Evolutionary conservation across 257 asterid species (phyloP), one percentile per base, ranked within the genome.

Genomic region (Solanum bulbocastanum): DNA sequence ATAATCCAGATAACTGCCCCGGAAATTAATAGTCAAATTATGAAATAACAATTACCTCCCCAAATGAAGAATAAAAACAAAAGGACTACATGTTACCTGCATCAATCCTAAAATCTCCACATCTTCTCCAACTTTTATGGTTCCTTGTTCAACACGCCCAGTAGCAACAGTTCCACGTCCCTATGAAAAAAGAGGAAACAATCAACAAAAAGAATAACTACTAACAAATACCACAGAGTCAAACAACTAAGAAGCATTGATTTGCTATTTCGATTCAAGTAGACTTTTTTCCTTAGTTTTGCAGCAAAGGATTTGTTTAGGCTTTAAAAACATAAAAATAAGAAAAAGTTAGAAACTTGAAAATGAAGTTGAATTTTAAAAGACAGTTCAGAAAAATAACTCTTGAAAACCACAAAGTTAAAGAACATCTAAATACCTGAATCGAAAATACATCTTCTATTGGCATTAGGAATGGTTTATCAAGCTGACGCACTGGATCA

Each of bases 101-200:
- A 95, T 90, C 85, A 97, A 89, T 87, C 99, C 99, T 91, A 93
- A 87, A 88, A 97, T 96, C 91, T 97, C 99, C 30, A 97, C 98
- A 89, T 97, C 99, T 40, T 97, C 99, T 13, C 99, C 99, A n/a
- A 94, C 93, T 91, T 97, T 97, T 85, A 97, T 91, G 25, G 93
- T 76, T 85, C 99, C 99, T 91, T 97, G 99, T 88, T 97, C 99
- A 74, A 97, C 93, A 86, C 99, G 98, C 87, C 99, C 99, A 30
- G 99, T 97, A 69, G 99, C 99, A 91, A 97, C 99, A 83, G 99
- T 97, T 89, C 99, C 99, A 91, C 99, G 99, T 60, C 99, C 99
- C 99, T 97, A 86, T n/a, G 37, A 73, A 86, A 30, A 30, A 49
- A 82, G 44, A 82, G 7, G 32, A 49, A 81, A 81, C 9, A 81